phyloP scores from a whole-genome alignment of 208 protist species.

The Trypanosoma mega region DNA sequence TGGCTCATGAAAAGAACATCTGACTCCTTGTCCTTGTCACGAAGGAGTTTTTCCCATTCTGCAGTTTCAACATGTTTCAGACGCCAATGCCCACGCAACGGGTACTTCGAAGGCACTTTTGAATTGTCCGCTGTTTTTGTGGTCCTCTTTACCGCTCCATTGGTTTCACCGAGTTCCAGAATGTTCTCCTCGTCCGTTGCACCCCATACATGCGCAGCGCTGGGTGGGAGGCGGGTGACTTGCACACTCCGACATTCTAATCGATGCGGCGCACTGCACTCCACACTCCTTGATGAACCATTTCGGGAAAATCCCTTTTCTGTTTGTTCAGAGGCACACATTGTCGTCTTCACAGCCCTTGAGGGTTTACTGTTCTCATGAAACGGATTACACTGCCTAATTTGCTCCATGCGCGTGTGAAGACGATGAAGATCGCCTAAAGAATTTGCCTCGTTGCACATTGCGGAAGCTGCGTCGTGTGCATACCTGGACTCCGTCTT shows the following conservation, averaged over 20 bases:
- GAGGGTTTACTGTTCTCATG: no score
- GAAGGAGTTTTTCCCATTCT: no score
- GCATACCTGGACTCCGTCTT: not conserved
- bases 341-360: no score
- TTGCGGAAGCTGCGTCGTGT: not conserved
- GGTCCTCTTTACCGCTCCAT: not conserved
- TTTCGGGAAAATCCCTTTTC: no score
- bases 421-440: not conserved
- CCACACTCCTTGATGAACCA: no score
- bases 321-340: no score
- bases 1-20: slow-evolving; percentile 11
- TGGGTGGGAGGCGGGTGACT: no score
- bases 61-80: slow-evolving; percentile 10
- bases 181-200: no score
- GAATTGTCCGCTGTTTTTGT: not conserved
- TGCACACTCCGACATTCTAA: not conserved
- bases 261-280: no score
- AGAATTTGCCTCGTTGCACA: not conserved
- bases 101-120: not conserved
- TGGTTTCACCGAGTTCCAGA: no score
- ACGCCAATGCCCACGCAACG: not conserved
- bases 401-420: slow-evolving; percentile 11
- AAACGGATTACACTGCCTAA: not conserved
- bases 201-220: no score
- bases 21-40: no score